Evolutionary conservation across 495 filamentous ascomycete species (phyloP), one percentile per base, ranked within the genome.

Genomic region (Aspergillus affinis): DNA sequence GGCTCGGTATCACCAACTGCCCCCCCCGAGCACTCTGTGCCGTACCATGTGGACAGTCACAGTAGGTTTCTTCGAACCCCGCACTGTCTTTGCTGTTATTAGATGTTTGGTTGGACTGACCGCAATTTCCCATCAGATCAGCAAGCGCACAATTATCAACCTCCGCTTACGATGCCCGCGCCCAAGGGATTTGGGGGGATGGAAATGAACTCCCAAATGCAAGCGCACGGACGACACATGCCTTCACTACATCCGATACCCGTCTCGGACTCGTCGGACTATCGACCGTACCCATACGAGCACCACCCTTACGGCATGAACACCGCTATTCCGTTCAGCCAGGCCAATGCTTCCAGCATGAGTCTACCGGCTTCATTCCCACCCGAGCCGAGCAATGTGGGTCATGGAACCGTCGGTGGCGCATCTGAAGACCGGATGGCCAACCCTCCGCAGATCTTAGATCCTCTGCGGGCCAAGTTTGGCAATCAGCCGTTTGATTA

Each of bases 1-100:
- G 71, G 70, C 26, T 76, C 76, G 5, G 73, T 78, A n/a, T 77
- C 75, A 3, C 76, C 73, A 15, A 73, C 71, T 21, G 71, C 70
- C 19, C 64, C 70, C 61, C 30, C 71, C 62, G 69, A 71, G 52
- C 55, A 72, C 46, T 55, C 64, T 63, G 53, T 71, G 61, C 66
- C 60, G 19, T 69, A 69, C 21, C 41, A 52, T 26, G 55, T 66
- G 18, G 67, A 69, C 15, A 57, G 52, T 18, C 57, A 65, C 18
- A 56, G 64, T 63, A 53, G 53, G 69, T 29, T 27, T 56, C 13
- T 49, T 18, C 10, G 30, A 32, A 32, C 23, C 32, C 46, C 45
- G 7, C n/a, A n/a, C n/a, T n/a, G n/a, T n/a, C 10, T 30, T 21
- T 23, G n/a, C 18, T 15, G 9, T 29, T n/a, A 48, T 4, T n/a